phyloP scores from a whole-genome alignment of 2,329 filamentous ascomycete genomes.

The Clarireedia sp. region DNA sequence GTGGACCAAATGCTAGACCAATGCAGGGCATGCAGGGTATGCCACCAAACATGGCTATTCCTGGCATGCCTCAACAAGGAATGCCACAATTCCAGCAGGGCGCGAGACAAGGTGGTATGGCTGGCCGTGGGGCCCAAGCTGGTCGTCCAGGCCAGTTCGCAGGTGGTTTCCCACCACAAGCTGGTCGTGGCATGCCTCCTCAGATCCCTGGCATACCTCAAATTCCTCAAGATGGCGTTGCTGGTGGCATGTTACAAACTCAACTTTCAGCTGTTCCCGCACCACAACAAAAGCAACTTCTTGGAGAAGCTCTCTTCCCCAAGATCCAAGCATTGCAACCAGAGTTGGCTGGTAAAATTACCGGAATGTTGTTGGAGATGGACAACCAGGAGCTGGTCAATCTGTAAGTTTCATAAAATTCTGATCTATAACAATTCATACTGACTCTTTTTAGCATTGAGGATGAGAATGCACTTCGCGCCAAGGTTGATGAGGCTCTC shows the following conservation, averaged over 20 bases:
- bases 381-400: slow-evolving; percentile 90
- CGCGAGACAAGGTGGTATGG: slow-evolving; percentile 38
- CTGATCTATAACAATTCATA: slow-evolving; percentile 6
- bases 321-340: slow-evolving; percentile 95
- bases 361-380: slow-evolving; percentile 99
- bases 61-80: slow-evolving; percentile 43
- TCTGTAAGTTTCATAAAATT: slow-evolving; percentile 62
- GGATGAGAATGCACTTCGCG: slow-evolving; percentile 78
- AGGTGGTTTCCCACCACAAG: slow-evolving; percentile 31
- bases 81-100: slow-evolving; percentile 45
- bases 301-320: slow-evolving; percentile 95
- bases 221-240: slow-evolving; percentile 26
- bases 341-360: slow-evolving; percentile 97
- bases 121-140: slow-evolving; percentile 30
- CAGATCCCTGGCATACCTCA: slow-evolving; percentile 26
- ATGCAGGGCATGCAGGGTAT: slow-evolving; percentile 60
- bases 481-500: slow-evolving; percentile 96
- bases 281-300: slow-evolving; percentile 93
- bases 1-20: slow-evolving; percentile 44
- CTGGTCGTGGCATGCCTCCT: slow-evolving; percentile 30
- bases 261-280: slow-evolving; percentile 50
- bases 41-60: slow-evolving; percentile 60
- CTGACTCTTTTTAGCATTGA: slow-evolving; percentile 58
- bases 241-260: slow-evolving; percentile 40
- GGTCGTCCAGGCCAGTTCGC: slow-evolving; percentile 30